A percentile compares a stretch with the other conserved stretches of the same genome.
Conservation (phyloP, 805 yeast species). For the Nakazawaea pomicola region DNA sequence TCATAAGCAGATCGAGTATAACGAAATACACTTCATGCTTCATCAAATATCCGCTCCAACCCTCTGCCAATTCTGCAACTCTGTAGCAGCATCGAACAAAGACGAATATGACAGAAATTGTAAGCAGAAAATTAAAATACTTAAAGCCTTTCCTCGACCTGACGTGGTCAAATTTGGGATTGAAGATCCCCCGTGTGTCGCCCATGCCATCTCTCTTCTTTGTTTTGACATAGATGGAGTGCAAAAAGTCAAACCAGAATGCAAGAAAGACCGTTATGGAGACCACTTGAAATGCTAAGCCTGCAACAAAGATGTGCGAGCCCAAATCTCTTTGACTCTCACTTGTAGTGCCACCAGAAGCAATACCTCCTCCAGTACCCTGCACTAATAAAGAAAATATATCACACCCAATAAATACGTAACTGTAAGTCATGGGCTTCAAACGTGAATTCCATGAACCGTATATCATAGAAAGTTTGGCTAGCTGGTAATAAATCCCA, state of each 20-base stretch:
- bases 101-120: constrained; percentile 47
- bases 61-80: constrained; percentile 64
- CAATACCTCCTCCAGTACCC: constrained; percentile 73
- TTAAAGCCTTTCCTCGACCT: constrained; percentile 33
- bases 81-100: constrained; percentile 70
- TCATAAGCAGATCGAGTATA: constrained; percentile 59
- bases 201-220: constrained; percentile 21
- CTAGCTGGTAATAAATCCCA: constrained; percentile 70
- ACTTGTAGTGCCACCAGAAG: constrained; percentile 35
- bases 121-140: constrained; percentile 39
- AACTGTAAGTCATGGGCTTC: constrained; percentile 57
- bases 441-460: constrained; percentile 48
- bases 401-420: constrained; percentile 64
- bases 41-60: constrained; percentile 67
- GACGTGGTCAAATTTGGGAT: constrained; percentile 28
- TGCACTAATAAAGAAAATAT: constrained; percentile 59
- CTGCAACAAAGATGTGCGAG: constrained; percentile 70
- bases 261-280: constrained; percentile 58
- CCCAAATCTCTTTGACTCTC: constrained; percentile 33
- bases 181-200: constrained; percentile 27
- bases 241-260: constrained; percentile 43
- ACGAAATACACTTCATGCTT: constrained; percentile 55
- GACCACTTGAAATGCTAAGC: constrained; percentile 70
- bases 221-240: constrained; percentile 27
- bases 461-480: constrained; percentile 58